phyloP scores from a whole-genome alignment of 495 filamentous ascomycete species.

The Neurospora sp. region DNA sequence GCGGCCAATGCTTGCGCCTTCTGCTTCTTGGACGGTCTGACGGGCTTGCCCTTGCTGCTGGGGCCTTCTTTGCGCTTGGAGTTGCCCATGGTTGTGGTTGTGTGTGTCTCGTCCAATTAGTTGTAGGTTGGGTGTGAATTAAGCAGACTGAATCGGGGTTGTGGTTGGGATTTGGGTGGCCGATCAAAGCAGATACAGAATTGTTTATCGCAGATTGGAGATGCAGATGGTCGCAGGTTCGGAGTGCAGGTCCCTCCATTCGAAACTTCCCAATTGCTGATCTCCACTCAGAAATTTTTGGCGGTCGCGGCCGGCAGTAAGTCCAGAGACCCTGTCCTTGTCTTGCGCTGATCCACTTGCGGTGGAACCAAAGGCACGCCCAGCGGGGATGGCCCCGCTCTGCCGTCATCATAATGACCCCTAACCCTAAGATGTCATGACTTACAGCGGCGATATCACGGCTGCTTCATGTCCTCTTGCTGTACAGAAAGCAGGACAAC shows the following conservation, averaged over 20 bases:
- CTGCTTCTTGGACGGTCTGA: conserved; percentile 56
- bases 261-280: background rate
- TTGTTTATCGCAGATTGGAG: background rate
- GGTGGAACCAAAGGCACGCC: background rate
- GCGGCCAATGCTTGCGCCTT: conserved; percentile 45
- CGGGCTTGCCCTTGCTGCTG: conserved; percentile 34
- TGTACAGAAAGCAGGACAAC: background rate
- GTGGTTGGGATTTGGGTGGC: background rate
- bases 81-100: conserved; percentile 19
- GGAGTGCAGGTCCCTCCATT: conserved; percentile 1
- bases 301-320: conserved; percentile 18
- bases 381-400: background rate
- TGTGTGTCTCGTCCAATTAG: conserved; percentile 5
- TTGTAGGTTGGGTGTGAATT: background rate
- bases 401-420: background rate
- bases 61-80: conserved; percentile 40
- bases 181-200: background rate
- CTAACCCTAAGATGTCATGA: background rate
- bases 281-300: conserved; percentile 25
- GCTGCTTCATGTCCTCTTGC: background rate
- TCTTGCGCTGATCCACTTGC: rapidly evolving
- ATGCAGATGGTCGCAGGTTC: background rate
- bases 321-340: background rate
- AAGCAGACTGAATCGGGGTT: background rate
- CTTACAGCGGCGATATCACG: background rate